phyloP scores from a whole-genome alignment of 345 rosid species.

The Pelargonium nanum region DNA sequence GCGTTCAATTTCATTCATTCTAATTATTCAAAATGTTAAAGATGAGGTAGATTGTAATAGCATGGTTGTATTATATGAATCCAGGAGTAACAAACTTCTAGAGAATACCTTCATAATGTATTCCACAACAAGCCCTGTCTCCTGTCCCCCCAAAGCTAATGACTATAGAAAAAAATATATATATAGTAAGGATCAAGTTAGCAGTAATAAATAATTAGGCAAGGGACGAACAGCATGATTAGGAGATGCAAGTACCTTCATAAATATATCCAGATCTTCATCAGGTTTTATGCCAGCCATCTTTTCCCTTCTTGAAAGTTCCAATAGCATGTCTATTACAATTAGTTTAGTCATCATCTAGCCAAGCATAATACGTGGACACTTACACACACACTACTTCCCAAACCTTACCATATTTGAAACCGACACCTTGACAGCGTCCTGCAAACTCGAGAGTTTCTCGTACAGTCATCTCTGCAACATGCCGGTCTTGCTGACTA shows the following conservation, averaged over 20 bases:
- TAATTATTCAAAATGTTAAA: no score
- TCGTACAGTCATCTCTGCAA: conserved; percentile 90
- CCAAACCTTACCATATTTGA: conserved; percentile 58
- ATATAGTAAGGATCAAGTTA: conserved; percentile 6
- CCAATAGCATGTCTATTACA: conserved; percentile 73
- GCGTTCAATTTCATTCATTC: no score
- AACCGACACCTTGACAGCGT: conserved; percentile 93
- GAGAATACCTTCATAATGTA: conserved; percentile 86
- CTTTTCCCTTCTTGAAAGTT: conserved; percentile 91
- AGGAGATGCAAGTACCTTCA: conserved; percentile 52
- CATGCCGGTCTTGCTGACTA: conserved; percentile 92
- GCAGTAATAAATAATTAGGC: neutral
- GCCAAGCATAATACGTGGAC: neutral
- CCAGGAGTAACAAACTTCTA: conserved; percentile 9
- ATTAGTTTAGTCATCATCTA: neutral
- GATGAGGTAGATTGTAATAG: no score
- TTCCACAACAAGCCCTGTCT: conserved; percentile 78
- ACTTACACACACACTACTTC: neutral
- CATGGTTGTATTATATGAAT: neutral
- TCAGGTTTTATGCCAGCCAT: conserved; percentile 84
- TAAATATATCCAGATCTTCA: conserved; percentile 96
- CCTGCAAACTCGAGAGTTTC: conserved; percentile 88
- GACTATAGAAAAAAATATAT: conserved; percentile 33
- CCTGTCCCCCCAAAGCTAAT: conserved; percentile 77
- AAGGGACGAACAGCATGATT: neutral